Base-by-base conservation (phyloP, 2,329 filamentous ascomycete genomes). In the Aspergillus hiratsukae region DNA sequence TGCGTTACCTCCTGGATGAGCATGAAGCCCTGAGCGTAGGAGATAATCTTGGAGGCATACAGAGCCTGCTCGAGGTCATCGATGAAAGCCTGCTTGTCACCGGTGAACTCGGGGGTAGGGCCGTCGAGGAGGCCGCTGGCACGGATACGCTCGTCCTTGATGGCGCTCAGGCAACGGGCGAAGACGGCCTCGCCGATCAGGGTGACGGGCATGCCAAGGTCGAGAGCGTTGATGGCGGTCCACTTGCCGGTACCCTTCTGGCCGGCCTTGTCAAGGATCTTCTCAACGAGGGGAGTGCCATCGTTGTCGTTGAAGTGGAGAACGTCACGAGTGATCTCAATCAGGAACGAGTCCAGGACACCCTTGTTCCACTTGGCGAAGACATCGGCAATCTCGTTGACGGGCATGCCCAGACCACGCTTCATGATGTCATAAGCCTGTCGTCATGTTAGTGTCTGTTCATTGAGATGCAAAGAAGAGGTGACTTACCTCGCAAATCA, bases 241-340 rank as follows among this genome's bases (percentile, higher is more conserved):
- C 94, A 99, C 85, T 99, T 97, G 81, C 94, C 94, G 68, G 94
- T 97, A 81, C 94, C 94, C 84, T 99, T 99, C 84, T 99, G 94
- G 69, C 94, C 94, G 72, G 94, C 94, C 80, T 93, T 89, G 83
- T 99, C 94, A 64, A 97, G 85, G 69, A 99, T 97, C 88, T 97
- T 99, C 86, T 99, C 94, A 59, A 99, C 88, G 58, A 99, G 88
- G 50, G 94, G 82, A 60, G 83, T 87, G 72, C 89, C 91, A 70
- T 97, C 93, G 52, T 96, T 92, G 70, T 99, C 94, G 78, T 95
- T 96, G 87, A 83, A 97, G 83, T 95, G 94, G 83, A 99, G 90
- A 77, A 99, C 95, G 76, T 99, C 94, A 65, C 91, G 90, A 73
- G 94, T 99, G 75, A 99, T 99, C 79, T 99, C 94, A 70, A 99